Conservation (phyloP, 176 grass and related monocot species). For the Luzula sylvatica region DNA sequence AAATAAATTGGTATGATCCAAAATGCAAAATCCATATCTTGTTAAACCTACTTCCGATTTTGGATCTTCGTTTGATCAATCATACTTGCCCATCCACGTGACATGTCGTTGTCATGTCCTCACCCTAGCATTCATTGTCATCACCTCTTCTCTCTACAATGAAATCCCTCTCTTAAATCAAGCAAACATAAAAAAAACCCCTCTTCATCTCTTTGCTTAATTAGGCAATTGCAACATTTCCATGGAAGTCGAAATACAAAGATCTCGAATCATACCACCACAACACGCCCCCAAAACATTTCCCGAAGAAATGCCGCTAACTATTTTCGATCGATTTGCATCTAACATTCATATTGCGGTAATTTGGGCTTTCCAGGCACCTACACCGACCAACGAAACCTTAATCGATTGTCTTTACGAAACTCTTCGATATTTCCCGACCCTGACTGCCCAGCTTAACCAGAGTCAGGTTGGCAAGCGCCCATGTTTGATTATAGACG, state of each 20-base stretch:
- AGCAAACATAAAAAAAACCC: too few species aligned
- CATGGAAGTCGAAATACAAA: constrained; percentile 58
- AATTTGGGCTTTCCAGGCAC: constrained; percentile 50
- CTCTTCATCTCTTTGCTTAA: too few species aligned
- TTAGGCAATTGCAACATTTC: too few species aligned
- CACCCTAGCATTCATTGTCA: too few species aligned
- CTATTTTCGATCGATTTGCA: constrained; percentile 43
- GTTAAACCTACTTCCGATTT: too few species aligned
- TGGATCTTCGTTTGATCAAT: too few species aligned
- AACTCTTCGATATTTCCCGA: constrained; percentile 26
- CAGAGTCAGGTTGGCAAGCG: neutral
- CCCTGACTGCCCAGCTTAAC: constrained; percentile 29
- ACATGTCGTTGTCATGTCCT: too few species aligned
- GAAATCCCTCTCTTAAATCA: too few species aligned
- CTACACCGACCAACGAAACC: constrained; percentile 26
- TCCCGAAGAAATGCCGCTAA: constrained; percentile 20
- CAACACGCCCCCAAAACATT: constrained; percentile 21
- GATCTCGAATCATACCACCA: constrained; percentile 38
- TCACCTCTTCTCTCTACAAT: too few species aligned
- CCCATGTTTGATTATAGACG: neutral
- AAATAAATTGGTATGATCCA: too few species aligned
- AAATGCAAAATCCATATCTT: too few species aligned
- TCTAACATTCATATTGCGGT: constrained; percentile 42
- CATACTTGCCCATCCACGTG: too few species aligned
- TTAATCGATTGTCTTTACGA: constrained; percentile 34